Percentiles rank a stretch among this genome's conserved stretches.
These are phyloP conservation scores for Aureobasidium subglaciale DNA, from an alignment of 2,329 filamentous ascomycete species.

Conservation along the genomic window DNA sequence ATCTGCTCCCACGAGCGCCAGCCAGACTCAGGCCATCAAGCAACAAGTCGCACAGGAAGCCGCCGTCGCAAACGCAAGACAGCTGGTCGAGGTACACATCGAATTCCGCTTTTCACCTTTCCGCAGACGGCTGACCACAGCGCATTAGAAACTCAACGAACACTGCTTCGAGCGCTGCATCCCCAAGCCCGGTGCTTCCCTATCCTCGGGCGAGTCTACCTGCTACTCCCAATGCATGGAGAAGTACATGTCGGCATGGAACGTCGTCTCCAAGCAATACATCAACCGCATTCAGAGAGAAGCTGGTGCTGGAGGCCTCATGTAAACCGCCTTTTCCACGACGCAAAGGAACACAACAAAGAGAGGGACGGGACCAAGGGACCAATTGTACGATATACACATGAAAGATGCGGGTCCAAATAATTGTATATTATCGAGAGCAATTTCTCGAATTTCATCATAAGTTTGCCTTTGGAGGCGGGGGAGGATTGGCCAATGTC, in stretches of 20 bases:
- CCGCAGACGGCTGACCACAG: not conserved
- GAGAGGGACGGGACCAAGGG: not conserved
- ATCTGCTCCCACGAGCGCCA: not conserved
- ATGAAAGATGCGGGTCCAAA: not conserved
- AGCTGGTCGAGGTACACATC: slow-evolving; percentile 41
- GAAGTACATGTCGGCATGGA: slow-evolving; percentile 50
- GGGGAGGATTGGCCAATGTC: slow-evolving; percentile 28
- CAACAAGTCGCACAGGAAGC: slow-evolving; percentile 47
- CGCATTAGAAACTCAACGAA: slow-evolving; percentile 46
- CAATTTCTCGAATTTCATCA: not conserved
- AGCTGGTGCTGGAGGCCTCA: slow-evolving; percentile 4
- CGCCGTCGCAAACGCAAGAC: slow-evolving; percentile 44
- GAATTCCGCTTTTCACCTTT: not conserved
- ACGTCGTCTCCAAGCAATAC: slow-evolving; percentile 44
- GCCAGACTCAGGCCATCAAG: slow-evolving; percentile 32
- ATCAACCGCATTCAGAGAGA: slow-evolving; percentile 40
- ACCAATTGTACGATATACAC: slow-evolving; percentile 13
- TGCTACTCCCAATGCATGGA: slow-evolving; percentile 49
- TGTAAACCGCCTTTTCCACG: not conserved
- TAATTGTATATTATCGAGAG: slow-evolving; percentile 9
- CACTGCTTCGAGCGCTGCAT: slow-evolving; percentile 52
- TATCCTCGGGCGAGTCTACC: slow-evolving; percentile 42
- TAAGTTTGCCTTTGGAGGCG: slow-evolving; percentile 19
- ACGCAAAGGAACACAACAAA: not conserved
- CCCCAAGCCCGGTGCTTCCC: slow-evolving; percentile 43